Evolutionary conservation across 805 yeast species (phyloP).

Genomic region (Suhomyces tanzawaensis): DNA sequence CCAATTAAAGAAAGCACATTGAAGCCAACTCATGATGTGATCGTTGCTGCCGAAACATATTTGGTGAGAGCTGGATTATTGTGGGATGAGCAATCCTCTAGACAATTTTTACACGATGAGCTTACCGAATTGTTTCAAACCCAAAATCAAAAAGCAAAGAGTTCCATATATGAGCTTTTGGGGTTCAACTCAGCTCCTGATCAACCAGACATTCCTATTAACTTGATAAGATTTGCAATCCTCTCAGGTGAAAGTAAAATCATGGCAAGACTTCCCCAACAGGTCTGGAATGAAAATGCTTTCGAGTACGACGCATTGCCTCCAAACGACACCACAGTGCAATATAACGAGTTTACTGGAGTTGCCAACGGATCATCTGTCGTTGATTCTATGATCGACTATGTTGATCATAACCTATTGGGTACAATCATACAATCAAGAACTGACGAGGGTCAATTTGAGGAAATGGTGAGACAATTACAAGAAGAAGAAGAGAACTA

Average conservation of each 20-base stretch:
- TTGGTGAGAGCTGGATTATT: slow-evolving; percentile 51
- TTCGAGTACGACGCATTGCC: slow-evolving; percentile 74
- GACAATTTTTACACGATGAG: slow-evolving; percentile 48
- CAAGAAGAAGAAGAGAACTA: slow-evolving; percentile 15
- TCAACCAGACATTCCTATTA: slow-evolving; percentile 48
- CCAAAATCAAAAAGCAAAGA: slow-evolving; percentile 3
- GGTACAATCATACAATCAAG: slow-evolving; percentile 41
- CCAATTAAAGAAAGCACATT: slow-evolving; percentile 19
- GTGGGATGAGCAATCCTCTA: slow-evolving; percentile 51
- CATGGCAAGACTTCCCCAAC: slow-evolving; percentile 65
- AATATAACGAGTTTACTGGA: slow-evolving; percentile 41
- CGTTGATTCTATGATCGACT: slow-evolving; percentile 23
- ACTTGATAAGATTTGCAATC: slow-evolving; percentile 64
- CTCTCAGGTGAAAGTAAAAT: slow-evolving; percentile 68
- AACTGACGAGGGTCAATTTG: slow-evolving; percentile 23
- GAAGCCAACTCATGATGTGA: slow-evolving; percentile 26
- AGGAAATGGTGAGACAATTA: slow-evolving; percentile 20
- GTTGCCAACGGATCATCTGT: slow-evolving; percentile 8
- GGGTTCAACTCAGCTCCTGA: slow-evolving; percentile 8
- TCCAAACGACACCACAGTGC: slow-evolving; percentile 40
- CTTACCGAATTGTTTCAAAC: slow-evolving; percentile 20
- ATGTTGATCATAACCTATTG: slow-evolving; percentile 47
- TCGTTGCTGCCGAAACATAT: slow-evolving; percentile 56
- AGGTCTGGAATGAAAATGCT: slow-evolving; percentile 61
- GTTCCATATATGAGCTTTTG: slow-evolving; percentile 3